Evolutionary conservation across 345 rosid species (phyloP).

Genomic region (Lepidium sativum): DNA sequence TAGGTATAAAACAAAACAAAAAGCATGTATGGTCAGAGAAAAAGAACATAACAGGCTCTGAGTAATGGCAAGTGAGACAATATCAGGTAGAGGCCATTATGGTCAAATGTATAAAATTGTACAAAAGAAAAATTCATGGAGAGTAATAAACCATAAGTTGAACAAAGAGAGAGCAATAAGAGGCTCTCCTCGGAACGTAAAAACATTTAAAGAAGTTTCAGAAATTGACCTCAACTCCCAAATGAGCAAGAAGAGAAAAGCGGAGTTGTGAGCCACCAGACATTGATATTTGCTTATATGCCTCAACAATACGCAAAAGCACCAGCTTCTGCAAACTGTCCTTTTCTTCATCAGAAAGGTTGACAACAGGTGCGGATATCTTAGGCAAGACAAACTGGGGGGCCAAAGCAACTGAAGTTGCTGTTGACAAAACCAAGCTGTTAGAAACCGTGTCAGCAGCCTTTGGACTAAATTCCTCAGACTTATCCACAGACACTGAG

Average conservation of each 20-base stretch:
- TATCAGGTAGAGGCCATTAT: neutral
- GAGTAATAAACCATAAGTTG: neutral
- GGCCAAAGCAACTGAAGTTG: constrained; percentile 44
- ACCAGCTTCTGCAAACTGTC: constrained; percentile 72
- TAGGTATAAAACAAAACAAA: neutral
- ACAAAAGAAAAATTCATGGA: neutral
- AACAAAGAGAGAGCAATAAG: neutral
- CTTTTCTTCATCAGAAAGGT: constrained; percentile 66
- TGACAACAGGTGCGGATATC: constrained; percentile 84
- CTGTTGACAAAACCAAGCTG: constrained; percentile 49
- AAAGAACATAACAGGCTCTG: neutral
- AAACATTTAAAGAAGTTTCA: neutral
- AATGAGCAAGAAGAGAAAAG: constrained; percentile 70
- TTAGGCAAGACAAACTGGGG: constrained; percentile 56
- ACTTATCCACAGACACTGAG: constrained; percentile 66
- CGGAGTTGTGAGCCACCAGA: constrained; percentile 80
- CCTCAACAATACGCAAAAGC: constrained; percentile 63
- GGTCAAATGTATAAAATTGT: neutral
- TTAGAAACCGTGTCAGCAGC: constrained; percentile 37
- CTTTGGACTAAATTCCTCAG: constrained; percentile 77
- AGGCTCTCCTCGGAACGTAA: neutral
- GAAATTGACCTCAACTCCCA: constrained; percentile 75
- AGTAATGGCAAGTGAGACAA: constrained; percentile 7
- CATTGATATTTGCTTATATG: constrained; percentile 64
- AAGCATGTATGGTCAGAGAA: neutral